Evolutionary conservation across 179 eudicot genomes (phyloP).

Genomic region (Spergularia azorica): DNA sequence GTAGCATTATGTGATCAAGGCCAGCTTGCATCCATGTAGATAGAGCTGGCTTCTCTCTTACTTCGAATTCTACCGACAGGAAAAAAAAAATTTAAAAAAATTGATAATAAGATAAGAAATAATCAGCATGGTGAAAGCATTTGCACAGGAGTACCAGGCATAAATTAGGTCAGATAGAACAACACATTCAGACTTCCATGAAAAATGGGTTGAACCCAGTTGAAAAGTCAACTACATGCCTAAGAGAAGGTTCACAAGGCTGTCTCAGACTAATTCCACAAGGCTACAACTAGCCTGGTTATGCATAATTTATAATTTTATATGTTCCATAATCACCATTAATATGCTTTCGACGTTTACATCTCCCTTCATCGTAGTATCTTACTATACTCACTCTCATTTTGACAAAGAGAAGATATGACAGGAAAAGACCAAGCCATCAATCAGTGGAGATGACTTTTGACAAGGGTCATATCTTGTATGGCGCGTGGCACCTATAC

Average conservation of each 20-base stretch:
- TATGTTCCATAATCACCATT: no score
- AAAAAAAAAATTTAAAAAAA: no score
- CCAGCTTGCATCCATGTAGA: constrained; percentile 97
- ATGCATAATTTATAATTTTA: no score
- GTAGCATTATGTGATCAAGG: constrained; percentile 76
- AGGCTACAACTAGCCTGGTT: not conserved
- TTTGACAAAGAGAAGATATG: no score
- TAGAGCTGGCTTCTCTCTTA: constrained; percentile 75
- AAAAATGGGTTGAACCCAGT: not conserved
- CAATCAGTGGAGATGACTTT: no score
- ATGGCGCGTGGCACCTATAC: no score
- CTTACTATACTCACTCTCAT: no score
- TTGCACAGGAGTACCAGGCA: not conserved
- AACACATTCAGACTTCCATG: not conserved
- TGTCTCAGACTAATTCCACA: not conserved
- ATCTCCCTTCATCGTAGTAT: no score
- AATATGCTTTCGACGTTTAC: no score
- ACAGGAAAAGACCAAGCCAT: no score
- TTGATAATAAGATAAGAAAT: constrained; percentile 4
- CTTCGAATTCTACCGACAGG: constrained; percentile 68
- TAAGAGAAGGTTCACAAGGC: not conserved
- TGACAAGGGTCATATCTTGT: no score
- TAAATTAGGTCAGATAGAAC: not conserved
- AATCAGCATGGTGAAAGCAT: constrained; percentile 7
- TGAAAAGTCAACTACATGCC: not conserved